Conservation (phyloP, 2,329 filamentous ascomycete genomes). For the Chaetomium sp. region DNA sequence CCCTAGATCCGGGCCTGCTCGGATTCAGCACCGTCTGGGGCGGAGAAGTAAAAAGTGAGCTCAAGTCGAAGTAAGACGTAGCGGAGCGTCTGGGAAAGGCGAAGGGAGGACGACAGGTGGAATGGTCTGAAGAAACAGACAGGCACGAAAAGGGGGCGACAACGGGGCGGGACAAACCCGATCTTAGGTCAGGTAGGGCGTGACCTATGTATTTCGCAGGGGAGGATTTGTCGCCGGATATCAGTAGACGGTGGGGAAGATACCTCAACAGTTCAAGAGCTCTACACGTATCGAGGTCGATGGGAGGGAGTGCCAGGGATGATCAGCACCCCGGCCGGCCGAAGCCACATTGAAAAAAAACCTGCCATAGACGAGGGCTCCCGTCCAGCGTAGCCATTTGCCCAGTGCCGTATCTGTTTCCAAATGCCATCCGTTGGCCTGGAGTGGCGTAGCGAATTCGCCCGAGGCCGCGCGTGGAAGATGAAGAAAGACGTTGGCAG, state of each 20-base stretch:
- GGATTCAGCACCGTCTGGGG: neutral
- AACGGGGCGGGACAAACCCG: too few species aligned
- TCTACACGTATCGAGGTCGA: neutral
- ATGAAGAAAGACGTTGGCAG: slow-evolving; percentile 22
- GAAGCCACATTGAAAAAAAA: neutral
- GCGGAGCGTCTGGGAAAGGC: too few species aligned
- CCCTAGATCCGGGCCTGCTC: slow-evolving; percentile 12
- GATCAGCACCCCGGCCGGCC: neutral
- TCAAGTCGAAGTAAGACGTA: too few species aligned
- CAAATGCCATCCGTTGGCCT: slow-evolving; percentile 14
- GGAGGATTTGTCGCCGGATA: slow-evolving; percentile 9
- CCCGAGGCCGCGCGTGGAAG: slow-evolving; percentile 27
- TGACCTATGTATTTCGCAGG: too few species aligned
- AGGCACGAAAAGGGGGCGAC: too few species aligned
- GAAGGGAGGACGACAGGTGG: slow-evolving; percentile 12
- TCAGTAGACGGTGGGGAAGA: slow-evolving; percentile 12
- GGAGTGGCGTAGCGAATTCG: slow-evolving; percentile 32
- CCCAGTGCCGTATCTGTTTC: slow-evolving; percentile 10
- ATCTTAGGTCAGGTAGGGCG: too few species aligned
- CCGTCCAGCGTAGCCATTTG: too few species aligned
- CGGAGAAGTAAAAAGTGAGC: neutral
- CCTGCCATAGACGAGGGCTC: neutral
- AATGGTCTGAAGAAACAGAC: slow-evolving; percentile 2
- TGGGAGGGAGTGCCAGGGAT: neutral
- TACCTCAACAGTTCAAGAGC: neutral